Base-by-base conservation (phyloP, 2,329 filamentous ascomycete genomes). In the Westerdykella sp. region DNA sequence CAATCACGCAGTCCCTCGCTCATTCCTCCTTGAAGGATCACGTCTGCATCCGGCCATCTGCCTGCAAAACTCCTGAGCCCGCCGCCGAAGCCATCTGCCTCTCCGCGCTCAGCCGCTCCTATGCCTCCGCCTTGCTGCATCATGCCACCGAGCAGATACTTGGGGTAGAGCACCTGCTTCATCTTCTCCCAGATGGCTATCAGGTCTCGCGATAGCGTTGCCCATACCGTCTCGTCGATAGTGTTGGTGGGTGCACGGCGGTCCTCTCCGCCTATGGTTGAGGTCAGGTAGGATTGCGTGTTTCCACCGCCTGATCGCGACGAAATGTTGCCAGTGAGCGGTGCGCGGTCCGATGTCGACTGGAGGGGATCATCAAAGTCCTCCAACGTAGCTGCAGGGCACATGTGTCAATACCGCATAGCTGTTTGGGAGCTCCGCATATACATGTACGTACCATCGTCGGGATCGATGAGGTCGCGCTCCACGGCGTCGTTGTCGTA, bases 101-200 rank as follows among this genome's bases (percentile, higher is more conserved):
- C 77, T 13, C 74, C 78, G 53, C 76, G 71, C 59, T 80, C 78
- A n/a, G 74, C 76, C 30, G 73, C 77, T 15, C 71, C 72, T 49
- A 73, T 75, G 31, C 77, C 77, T n/a, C 77, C 77, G 25, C 77
- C 74, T n/a, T 48, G 68, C 50, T 75, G 69, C 68, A 84, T 69
- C 59, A 83, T 74, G 32, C 80, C 80, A 34, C 80, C 80, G 18
- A 98, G 83, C 39, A 98, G 77, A 71, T 97, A 97, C 62, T 90
- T 90, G 14, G 93, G 93, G 70, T 88, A 98, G 47, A 98, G 80
- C 32, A 98, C 93, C 74, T 96, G 91, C 67, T 87, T 84, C 83
- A 98, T 88, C 77, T 98, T 98, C 71, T 87, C 86, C 91, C 93
- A 97, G 30, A 97, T 88, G 21, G 89, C 93, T 6, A 91, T 71